Evolutionary conservation across 345 rosid species (phyloP).

Genomic region (Rhodamnia argentea): DNA sequence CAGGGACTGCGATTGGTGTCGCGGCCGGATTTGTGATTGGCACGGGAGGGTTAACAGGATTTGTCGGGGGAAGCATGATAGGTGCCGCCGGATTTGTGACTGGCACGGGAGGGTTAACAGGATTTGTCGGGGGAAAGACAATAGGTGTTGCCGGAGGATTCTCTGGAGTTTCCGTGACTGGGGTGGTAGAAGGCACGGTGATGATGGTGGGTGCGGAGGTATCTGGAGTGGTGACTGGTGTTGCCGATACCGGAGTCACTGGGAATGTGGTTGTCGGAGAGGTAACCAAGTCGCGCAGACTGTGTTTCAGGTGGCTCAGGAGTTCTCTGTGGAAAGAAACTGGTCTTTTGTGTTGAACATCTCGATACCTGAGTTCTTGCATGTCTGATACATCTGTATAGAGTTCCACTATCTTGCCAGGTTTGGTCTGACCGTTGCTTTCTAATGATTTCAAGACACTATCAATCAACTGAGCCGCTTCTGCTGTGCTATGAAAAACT

Average conservation of each 20-base stretch:
- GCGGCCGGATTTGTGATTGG: conserved; percentile 36
- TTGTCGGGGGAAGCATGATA: conserved; percentile 15
- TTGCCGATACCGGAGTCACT: conserved; percentile 20
- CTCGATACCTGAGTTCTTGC: neutral
- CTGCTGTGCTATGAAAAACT: conserved; percentile 5
- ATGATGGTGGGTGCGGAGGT: conserved; percentile 44
- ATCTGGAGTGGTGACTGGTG: conserved; percentile 21
- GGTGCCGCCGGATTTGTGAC: conserved; percentile 40
- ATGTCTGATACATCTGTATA: conserved; percentile 12
- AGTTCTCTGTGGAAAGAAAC: conserved; percentile 27
- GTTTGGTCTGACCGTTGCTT: conserved; percentile 1
- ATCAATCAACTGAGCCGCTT: conserved; percentile 11
- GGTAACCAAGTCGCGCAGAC: conserved; percentile 21
- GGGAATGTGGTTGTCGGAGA: conserved; percentile 25
- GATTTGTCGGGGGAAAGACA: conserved; percentile 15
- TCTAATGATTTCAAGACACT: conserved; percentile 12
- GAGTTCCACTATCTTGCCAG: conserved; percentile 8
- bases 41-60: neutral
- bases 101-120: conserved; percentile 10
- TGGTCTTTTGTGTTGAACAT: neutral
- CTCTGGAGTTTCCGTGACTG: conserved; percentile 26
- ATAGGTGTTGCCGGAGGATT: conserved; percentile 33
- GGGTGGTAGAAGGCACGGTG: conserved; percentile 41
- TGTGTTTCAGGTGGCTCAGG: conserved; percentile 5
- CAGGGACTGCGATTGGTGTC: conserved; percentile 40